Base-by-base conservation (phyloP, 768 basidiomycete species). In the Suillus decipiens region DNA sequence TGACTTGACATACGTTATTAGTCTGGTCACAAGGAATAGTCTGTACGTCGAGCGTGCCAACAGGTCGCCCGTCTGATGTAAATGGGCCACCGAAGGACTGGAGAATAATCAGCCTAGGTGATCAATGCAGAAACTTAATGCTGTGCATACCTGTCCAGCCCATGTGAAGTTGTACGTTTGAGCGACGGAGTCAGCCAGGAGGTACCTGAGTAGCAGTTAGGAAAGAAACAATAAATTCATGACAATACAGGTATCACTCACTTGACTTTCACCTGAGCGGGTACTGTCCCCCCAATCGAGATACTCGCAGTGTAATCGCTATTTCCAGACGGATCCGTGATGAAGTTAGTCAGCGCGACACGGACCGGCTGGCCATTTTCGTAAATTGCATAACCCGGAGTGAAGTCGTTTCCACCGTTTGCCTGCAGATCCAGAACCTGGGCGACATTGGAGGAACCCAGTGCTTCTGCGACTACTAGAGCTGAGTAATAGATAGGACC, bases 311-410 rank as follows among this genome's bases (percentile, higher is more conserved):
- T 82, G 63, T 84, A 83, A 55, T 84, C 79, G 67, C 79, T 85
- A 0, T 78, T 82, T 6, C 88, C 89, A 3, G 79, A 77, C 0
- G 79, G 64, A 68, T 92, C 90, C 33, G 82, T 79, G 48, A 91
- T 79, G 69, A 84, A 93, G 73, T 94, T 95, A 77, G 93, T 84
- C 58, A 94, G 70, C 9, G 85, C 87, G 1, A 91, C 80, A 48
- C 88, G 82, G 10, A 81, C 80, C 4, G 88, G 84, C 4, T 72
- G 77, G 19, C 85, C 85, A 62, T 88, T 82, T 72, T 94, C 90
- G 70, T 93, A 93, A 60, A 94, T 83, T 7, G 84, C 89, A 43
- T 70, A 70, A 59, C 83, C 80, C 63, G 91, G 89, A 6, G 88
- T 89, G 66, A 76, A 84, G 15, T 80, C 76, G 67, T 78, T 84